phyloP scores from a whole-genome alignment of 2,329 filamentous ascomycete genomes.

The Xylariaceae sp. region DNA sequence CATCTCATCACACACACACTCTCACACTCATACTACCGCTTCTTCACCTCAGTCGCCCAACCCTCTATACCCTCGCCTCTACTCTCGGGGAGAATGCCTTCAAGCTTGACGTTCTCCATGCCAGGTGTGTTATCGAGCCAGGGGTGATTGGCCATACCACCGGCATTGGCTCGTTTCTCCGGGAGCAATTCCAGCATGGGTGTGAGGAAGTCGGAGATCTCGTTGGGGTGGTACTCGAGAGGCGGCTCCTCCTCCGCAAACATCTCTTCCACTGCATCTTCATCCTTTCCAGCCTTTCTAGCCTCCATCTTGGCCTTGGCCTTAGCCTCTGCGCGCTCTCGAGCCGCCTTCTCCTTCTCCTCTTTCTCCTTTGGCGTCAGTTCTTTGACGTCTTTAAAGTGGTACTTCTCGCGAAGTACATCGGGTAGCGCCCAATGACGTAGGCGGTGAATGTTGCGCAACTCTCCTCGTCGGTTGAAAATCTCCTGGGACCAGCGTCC shows the following conservation, averaged over 20 bases:
- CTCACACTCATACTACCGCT: constrained; percentile 47
- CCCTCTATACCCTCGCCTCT: constrained; percentile 90
- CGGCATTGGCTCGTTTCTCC: constrained; percentile 86
- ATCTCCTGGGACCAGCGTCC: constrained; percentile 99
- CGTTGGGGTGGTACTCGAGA: constrained; percentile 32
- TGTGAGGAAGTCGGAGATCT: constrained; percentile 72
- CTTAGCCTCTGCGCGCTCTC: constrained; percentile 60
- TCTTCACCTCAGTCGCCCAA: constrained; percentile 85
- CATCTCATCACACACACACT: too few species aligned
- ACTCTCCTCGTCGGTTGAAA: constrained; percentile 94
- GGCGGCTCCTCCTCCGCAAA: constrained; percentile 28
- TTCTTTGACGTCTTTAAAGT: constrained; percentile 78
- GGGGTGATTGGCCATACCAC: constrained; percentile 81
- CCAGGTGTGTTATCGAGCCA: constrained; percentile 83
- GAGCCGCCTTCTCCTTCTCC: constrained; percentile 29
- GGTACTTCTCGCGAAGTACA: constrained; percentile 93
- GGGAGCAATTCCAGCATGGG: constrained; percentile 90
- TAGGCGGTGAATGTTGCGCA: constrained; percentile 93
- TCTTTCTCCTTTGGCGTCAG: constrained; percentile 46
- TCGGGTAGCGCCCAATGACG: constrained; percentile 94
- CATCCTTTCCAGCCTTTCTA: constrained; percentile 30
- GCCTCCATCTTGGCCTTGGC: constrained; percentile 40
- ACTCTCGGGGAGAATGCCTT: constrained; percentile 69
- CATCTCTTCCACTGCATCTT: constrained; percentile 30
- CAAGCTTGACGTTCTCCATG: constrained; percentile 75